Evolutionary conservation across 257 asterid genomes (phyloP).

Genomic region (Craterostigma plantagineum): DNA sequence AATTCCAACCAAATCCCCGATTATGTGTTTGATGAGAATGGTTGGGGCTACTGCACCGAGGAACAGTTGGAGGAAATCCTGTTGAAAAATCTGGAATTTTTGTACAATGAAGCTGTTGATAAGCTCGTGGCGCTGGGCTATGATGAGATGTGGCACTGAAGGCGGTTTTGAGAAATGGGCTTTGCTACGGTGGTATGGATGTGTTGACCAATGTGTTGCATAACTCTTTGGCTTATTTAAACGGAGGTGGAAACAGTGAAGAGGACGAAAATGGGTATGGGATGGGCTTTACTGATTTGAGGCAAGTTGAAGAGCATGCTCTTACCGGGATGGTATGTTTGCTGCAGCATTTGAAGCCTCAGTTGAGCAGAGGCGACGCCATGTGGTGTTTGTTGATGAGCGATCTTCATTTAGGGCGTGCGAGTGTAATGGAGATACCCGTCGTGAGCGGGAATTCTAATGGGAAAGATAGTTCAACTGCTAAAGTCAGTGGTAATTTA

Average conservation of each 20-base stretch:
- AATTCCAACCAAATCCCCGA: slow-evolving; percentile 2
- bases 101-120: slow-evolving; percentile 42
- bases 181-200: slow-evolving; percentile 84
- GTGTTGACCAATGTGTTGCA: slow-evolving; percentile 62
- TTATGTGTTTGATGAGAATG: slow-evolving; percentile 28
- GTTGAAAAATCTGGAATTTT: slow-evolving; percentile 40
- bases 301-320: slow-evolving; percentile 72
- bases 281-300: slow-evolving; percentile 40
- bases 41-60: slow-evolving; percentile 58
- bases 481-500: slow-evolving; percentile 13
- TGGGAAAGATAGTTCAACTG: slow-evolving; percentile 11
- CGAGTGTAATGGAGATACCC: slow-evolving; percentile 88
- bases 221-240: slow-evolving; percentile 56
- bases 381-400: slow-evolving; percentile 95
- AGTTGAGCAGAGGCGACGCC: slow-evolving; percentile 66
- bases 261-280: slow-evolving; percentile 23
- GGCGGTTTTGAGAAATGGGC: slow-evolving; percentile 61
- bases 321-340: slow-evolving; percentile 74
- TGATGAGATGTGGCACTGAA: slow-evolving; percentile 54
- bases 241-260: slow-evolving; percentile 16
- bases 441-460: slow-evolving; percentile 11
- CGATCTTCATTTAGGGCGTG: slow-evolving; percentile 77
- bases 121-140: slow-evolving; percentile 54
- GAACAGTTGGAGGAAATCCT: slow-evolving; percentile 58
- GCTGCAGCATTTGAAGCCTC: slow-evolving; percentile 77